Conservation (phyloP, 495 filamentous ascomycete species). For the Bryoglossum gracile region DNA sequence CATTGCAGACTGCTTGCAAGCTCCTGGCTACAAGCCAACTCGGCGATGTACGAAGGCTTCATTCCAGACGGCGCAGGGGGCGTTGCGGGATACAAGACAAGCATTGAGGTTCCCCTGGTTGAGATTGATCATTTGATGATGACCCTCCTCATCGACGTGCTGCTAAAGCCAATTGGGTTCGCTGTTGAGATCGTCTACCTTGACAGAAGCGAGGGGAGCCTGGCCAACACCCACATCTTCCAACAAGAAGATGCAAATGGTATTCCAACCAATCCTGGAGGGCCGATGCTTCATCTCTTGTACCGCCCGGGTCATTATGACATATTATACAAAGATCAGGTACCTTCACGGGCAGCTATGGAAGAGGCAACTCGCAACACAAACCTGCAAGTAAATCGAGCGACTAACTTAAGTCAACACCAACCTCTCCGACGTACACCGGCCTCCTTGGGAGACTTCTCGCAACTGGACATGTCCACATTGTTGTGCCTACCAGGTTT, state of each 20-base stretch:
- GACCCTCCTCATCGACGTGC: slow-evolving; percentile 64
- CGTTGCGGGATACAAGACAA: slow-evolving; percentile 58
- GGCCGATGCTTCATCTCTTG: slow-evolving; percentile 43
- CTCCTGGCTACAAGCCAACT: slow-evolving; percentile 75
- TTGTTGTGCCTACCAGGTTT: slow-evolving; percentile 40
- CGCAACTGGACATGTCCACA: slow-evolving; percentile 31
- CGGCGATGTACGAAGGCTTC: slow-evolving; percentile 62
- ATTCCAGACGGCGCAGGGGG: slow-evolving; percentile 44
- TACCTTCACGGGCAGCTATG: slow-evolving; percentile 35
- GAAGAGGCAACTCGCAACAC: slow-evolving; percentile 41
- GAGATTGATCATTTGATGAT: slow-evolving; percentile 91
- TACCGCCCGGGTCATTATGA: slow-evolving; percentile 84
- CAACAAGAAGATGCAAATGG: slow-evolving; percentile 47
- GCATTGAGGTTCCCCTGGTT: slow-evolving; percentile 64
- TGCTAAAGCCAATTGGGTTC: slow-evolving; percentile 73
- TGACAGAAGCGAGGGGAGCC: slow-evolving; percentile 73
- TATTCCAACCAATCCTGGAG: slow-evolving; percentile 33
- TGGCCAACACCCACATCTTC: slow-evolving; percentile 71
- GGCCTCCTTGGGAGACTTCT: slow-evolving; percentile 33
- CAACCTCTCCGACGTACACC: slow-evolving; percentile 30
- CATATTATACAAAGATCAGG: slow-evolving; percentile 70
- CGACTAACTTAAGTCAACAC: slow-evolving; percentile 32
- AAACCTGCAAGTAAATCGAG: slow-evolving; percentile 47
- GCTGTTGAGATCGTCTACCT: slow-evolving; percentile 85
- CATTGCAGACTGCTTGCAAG: slow-evolving; percentile 69